phyloP scores from a whole-genome alignment of 495 filamentous ascomycete species.

The Pseudoneurospora amorphoporcata region DNA sequence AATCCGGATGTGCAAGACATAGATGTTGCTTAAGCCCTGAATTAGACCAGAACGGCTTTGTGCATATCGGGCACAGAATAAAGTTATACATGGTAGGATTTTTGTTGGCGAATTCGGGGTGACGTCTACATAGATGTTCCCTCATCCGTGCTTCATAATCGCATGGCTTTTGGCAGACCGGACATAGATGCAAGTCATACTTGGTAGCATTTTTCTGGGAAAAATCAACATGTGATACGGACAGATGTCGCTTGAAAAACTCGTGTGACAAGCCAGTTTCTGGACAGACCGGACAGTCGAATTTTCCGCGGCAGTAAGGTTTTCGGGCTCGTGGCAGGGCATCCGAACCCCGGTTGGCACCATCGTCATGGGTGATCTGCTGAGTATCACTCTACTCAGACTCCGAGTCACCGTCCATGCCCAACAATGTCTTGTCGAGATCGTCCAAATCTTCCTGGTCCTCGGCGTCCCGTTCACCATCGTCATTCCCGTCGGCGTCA shows the following conservation, averaged over 20 bases:
- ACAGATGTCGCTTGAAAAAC: not conserved
- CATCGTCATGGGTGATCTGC: not conserved
- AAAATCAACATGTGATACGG: not conserved
- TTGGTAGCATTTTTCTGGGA: not conserved
- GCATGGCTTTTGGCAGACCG: not conserved
- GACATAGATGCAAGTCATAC: not conserved
- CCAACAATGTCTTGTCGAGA: conserved; percentile 41
- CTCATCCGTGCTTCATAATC: no score
- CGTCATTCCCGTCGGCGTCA: conserved; percentile 13
- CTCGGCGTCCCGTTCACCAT: conserved; percentile 35
- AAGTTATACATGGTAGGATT: not conserved
- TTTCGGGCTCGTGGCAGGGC: not conserved
- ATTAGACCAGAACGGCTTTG: no score
- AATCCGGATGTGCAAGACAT: not conserved
- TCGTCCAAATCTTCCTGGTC: conserved; percentile 42
- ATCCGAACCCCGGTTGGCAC: not conserved
- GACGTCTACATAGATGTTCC: no score
- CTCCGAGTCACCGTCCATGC: conserved; percentile 34
- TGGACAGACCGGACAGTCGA: not conserved
- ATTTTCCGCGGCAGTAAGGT: not conserved
- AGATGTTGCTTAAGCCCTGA: no score
- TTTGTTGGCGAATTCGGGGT: no score
- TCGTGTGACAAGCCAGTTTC: not conserved
- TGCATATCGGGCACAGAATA: not conserved
- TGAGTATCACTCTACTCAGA: conserved; percentile 19